Base-by-base conservation (phyloP, 148 eudicot species). In the Silene conica region DNA sequence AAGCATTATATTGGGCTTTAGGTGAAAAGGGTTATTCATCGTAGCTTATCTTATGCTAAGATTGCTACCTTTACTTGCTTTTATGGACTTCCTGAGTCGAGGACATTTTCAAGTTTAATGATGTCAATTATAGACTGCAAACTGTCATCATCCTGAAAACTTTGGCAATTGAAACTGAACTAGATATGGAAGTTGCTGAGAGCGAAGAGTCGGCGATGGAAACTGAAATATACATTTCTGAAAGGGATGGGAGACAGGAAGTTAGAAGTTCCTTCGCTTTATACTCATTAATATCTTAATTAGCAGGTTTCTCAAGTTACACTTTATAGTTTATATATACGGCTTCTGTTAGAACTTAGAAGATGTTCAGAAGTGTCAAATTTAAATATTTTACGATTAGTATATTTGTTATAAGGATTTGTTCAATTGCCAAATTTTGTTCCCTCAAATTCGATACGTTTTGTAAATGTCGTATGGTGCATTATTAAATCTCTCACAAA, bases 1-100 rank as follows among this genome's bases (percentile, higher is more conserved):
- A 43, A 69, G 25, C 52, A 57, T 60, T 28, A 59, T 69, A 22
- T 69, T 60, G n/a, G 68, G 46, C 18, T 76, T 76, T 76, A 59
- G 56, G 73, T 23, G 73, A 57, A 22, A 8, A 75, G 7, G 46
- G 28, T 31, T 68, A 58, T 58, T 38, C 16, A 7, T 26, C 10
- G 12, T 76, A 73, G 78, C 67, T 20, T 16, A 58, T 31, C 34
- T 31, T 31, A 31, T 31, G 34, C 34, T 31, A 31, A 0, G 34
- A 31, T 31, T 43, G 73, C 26, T 46, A 69, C 72, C 63, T 69
- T 69, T 60, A 59, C 55, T 55, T 25, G 48, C 60, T 76, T 76
- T 60, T 43, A 69, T 69, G 68, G 60, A 59, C 55, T 55, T 25
- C 28, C 34, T 31, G 0, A 31, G 3, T 31, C 34, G 34, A 3